Evolutionary conservation across 2,329 filamentous ascomycete genomes (phyloP).

Genomic region (Fusarium globosum): DNA sequence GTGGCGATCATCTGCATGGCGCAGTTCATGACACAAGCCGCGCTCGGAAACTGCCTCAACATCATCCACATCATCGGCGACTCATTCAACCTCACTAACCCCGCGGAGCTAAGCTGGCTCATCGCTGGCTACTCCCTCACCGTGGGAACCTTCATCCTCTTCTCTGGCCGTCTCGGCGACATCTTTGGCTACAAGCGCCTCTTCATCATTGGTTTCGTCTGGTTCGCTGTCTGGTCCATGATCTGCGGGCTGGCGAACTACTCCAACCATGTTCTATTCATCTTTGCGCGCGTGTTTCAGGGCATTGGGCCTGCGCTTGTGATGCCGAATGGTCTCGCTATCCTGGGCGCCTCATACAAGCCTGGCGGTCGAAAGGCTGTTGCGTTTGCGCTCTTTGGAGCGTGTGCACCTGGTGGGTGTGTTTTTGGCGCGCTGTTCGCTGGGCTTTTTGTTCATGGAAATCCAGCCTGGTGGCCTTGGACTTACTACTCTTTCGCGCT

Average conservation of each 20-base stretch:
- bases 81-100: constrained; percentile 36
- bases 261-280: constrained; percentile 57
- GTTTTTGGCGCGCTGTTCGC: constrained; percentile 56
- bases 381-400: constrained; percentile 64
- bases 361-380: constrained; percentile 69
- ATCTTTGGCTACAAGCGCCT: constrained; percentile 67
- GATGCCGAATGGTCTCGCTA: constrained; percentile 72
- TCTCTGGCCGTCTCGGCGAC: constrained; percentile 67
- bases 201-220: constrained; percentile 64
- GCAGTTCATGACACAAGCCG: constrained; percentile 42
- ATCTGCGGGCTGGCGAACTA: constrained; percentile 57
- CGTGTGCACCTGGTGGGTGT: constrained; percentile 59
- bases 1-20: constrained; percentile 39
- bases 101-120: constrained; percentile 57
- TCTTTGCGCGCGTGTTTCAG: constrained; percentile 65
- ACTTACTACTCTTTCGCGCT: constrained; percentile 57
- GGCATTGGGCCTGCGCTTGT: constrained; percentile 71
- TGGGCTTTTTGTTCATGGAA: constrained; percentile 51
- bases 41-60: constrained; percentile 41
- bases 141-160: constrained; percentile 67
- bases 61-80: constrained; percentile 38
- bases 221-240: constrained; percentile 66
- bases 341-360: constrained; percentile 68
- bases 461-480: constrained; percentile 60
- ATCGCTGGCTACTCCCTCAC: constrained; percentile 68